A percentile compares a stretch with the other conserved stretches of the same genome.
These are phyloP conservation scores for Vanderwaltozyma polyspora DNA, from an alignment of 805 yeast genomes.

Conservation along the genomic window DNA sequence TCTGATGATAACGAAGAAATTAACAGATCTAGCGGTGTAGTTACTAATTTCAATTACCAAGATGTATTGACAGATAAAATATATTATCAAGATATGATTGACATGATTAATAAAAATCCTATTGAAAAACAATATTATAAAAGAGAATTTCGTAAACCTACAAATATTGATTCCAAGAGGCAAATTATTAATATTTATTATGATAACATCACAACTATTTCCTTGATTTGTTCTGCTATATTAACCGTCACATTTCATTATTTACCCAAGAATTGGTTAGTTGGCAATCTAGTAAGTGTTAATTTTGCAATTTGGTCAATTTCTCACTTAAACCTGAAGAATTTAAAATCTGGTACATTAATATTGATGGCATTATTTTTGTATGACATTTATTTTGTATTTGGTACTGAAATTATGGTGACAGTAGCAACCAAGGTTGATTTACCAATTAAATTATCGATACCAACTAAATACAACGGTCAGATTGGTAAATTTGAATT, in stretches of 20 bases:
- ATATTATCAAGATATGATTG: slow-evolving; percentile 18
- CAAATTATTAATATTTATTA: slow-evolving; percentile 30
- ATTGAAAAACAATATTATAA: slow-evolving; percentile 4
- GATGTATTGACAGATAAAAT: slow-evolving; percentile 7
- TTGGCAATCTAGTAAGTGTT: slow-evolving; percentile 34
- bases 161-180: slow-evolving; percentile 12
- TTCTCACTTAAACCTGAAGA: slow-evolving; percentile 29
- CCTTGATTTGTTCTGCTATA: slow-evolving; percentile 12
- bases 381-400: slow-evolving; percentile 60
- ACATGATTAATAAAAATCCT: slow-evolving; percentile 16
- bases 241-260: slow-evolving; percentile 14
- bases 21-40: slow-evolving; percentile 30
- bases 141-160: slow-evolving; percentile 12
- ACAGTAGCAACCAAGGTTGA: slow-evolving; percentile 46
- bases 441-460: slow-evolving; percentile 32
- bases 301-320: slow-evolving; percentile 37
- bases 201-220: slow-evolving; percentile 23
- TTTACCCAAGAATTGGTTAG: slow-evolving; percentile 34
- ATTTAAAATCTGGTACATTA: slow-evolving; percentile 36
- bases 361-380: slow-evolving; percentile 40
- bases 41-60: slow-evolving; percentile 24
- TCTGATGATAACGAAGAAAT: slow-evolving; percentile 28
- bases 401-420: slow-evolving; percentile 49
- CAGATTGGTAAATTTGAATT: slow-evolving; percentile 11
- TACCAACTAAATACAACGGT: slow-evolving; percentile 15